phyloP scores from a whole-genome alignment of 106 monocot genomes.

The Gastrodia elata region DNA sequence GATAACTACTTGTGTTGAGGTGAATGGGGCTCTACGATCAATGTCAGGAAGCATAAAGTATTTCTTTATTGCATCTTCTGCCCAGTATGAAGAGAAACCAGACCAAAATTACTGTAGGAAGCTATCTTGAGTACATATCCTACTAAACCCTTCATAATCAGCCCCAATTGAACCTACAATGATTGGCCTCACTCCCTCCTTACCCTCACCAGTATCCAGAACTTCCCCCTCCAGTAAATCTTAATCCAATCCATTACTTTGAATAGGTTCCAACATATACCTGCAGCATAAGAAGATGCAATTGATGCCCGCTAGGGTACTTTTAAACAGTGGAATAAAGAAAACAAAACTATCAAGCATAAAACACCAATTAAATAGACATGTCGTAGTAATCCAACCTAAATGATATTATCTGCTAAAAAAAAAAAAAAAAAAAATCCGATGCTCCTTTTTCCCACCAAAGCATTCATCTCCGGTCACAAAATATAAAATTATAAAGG shows the following conservation, averaged over 20 bases:
- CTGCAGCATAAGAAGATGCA: no score
- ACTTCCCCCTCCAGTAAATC: not conserved
- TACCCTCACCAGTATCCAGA: not conserved
- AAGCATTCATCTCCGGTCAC: not conserved
- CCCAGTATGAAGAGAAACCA: not conserved
- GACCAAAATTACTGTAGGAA: not conserved
- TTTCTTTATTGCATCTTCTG: not conserved
- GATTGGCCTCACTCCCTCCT: not conserved
- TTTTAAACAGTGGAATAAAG: not conserved
- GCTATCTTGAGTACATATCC: not conserved
- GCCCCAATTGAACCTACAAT: not conserved
- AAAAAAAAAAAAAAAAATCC: not conserved
- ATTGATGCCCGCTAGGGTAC: not conserved
- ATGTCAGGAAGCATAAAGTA: not conserved
- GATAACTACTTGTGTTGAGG: not conserved
- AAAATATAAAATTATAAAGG: not conserved
- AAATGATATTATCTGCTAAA: not conserved
- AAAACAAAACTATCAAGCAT: not conserved
- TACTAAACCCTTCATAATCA: not conserved
- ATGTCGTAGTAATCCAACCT: not conserved
- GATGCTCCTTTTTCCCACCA: not conserved
- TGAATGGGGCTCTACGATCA: not conserved
- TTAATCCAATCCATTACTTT: not conserved
- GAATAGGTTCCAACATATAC: not conserved
- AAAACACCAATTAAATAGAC: not conserved